Base-by-base conservation (phyloP, 768 basidiomycete genomes). In the Suillus discolor region DNA sequence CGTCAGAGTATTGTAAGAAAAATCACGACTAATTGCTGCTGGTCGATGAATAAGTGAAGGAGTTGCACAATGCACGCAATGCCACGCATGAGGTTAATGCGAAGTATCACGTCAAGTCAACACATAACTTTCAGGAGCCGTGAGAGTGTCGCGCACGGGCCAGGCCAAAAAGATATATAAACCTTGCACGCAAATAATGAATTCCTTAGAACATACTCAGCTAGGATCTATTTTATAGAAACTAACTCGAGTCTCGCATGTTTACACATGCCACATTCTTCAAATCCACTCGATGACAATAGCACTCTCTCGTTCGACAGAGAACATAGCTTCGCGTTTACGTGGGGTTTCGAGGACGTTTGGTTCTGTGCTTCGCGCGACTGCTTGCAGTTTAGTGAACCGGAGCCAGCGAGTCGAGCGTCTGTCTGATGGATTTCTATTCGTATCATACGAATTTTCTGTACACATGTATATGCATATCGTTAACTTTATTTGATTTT, bases 201-300 rank as follows among this genome's bases (percentile, higher is more conserved):
- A 75, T 8, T 75, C 78, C 67, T 73, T 62, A 80, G 79, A 80
- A 78, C 77, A 79, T 80, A 80, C 79, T 80, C 79, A 76, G 71
- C 73, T 70, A 74, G 76, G 76, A 77, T 77, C 76, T 77, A 74
- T 77, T 77, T 63, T 77, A 76, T 75, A 77, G 76, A 75, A 77
- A 77, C 79, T 79, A 79, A 80, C 79, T 79, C 74, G 79, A 78
- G 79, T 80, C 77, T 80, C 73, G 79, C 79, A 80, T 78, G 76
- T 79, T 79, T 79, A 80, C 73, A 74, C 77, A 77, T 80, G 79
- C 78, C 79, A 73, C 78, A 75, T 78, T 70, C 75, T 75, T 79
- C 74, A 70, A 70, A 73, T 79, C 79, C 77, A 78, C 74, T 75
- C 71, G 79, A 80, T 80, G 79, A 80, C 72, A 68, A 53, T 60